Conservation (phyloP, 176 grass and related monocot species). For the Carex scoparia region DNA sequence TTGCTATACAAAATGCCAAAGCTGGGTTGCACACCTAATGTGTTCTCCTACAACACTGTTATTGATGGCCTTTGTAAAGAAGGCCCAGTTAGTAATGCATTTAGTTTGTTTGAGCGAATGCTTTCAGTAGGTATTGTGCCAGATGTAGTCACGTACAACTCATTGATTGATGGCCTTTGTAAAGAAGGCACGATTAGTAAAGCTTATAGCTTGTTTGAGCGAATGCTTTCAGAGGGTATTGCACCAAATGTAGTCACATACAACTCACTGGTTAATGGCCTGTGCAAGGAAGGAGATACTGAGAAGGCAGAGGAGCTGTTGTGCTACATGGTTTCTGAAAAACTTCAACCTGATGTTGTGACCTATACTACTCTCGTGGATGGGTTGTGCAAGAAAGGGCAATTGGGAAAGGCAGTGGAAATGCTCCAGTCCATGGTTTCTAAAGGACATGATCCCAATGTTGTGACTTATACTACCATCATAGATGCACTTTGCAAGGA, state of each 20-base stretch:
- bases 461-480: too few species aligned
- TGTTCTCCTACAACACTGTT: not conserved
- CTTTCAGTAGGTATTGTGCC: constrained; percentile 34
- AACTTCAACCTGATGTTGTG: too few species aligned
- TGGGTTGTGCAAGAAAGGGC: too few species aligned
- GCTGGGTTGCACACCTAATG: not conserved
- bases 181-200: not conserved
- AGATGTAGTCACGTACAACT: not conserved
- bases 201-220: not conserved
- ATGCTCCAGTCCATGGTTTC: too few species aligned
- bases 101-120: constrained; percentile 38
- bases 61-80: constrained; percentile 25
- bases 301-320: too few species aligned
- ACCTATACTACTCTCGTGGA: too few species aligned
- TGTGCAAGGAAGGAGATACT: constrained; percentile 17
- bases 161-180: constrained; percentile 13
- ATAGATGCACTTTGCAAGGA: too few species aligned
- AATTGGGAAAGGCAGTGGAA: too few species aligned
- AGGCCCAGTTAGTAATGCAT: constrained; percentile 15
- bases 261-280: not conserved
- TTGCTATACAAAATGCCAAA: constrained; percentile 24
- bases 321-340: too few species aligned
- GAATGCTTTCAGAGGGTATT: not conserved
- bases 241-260: not conserved
- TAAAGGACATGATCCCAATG: too few species aligned